Evolutionary conservation across 1,284 basidiomycete species (phyloP), one percentile per base, ranked within the genome.

Genomic region (Trichosporon asahii): DNA sequence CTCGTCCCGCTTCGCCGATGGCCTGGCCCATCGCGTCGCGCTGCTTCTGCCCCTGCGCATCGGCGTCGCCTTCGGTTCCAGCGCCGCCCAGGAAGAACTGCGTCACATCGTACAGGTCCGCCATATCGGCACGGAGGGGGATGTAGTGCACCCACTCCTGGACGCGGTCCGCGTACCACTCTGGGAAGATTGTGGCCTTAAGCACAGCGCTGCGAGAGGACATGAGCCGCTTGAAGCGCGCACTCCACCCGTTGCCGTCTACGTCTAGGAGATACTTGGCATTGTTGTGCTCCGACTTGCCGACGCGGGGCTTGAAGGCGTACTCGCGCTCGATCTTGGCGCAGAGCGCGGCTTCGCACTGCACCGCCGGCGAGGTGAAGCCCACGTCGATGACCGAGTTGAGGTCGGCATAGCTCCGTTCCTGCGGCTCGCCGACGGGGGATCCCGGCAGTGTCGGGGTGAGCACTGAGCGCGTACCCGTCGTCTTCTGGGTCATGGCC

Each of bases 81-180:
- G 89, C 88, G 0, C 79, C 85, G 33, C 83, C 88, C 0, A 86
- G 84, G 83, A 90, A 90, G 81, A 90, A 90, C 0, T 86, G 79
- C 76, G 86, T 83, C 64, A 85, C 79, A 68, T 84, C 79, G 79
- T 85, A 86, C 15, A 87, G 74, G 71, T 86, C 86, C 9, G 84
- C 83, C 68, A 86, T 85, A 75, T 86, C 85, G 27, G 85, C 74
- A 72, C 84, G 81, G 66, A 85, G 77, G 2, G 86, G 86, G 18
- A 85, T 76, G 67, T 85, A 85, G 74, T 86, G 85, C 25, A 83
- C 78, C 82, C 85, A 85, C 15, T 84, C 83, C 29, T 81, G 82
- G 57, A 85, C 74, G 77, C 83, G 84, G 70, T 85, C 83, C 68
- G 72, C 73, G 72, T 83, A 79, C 84, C 85, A 86, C 72, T 86